Conservation (phyloP, 345 rosid species). For the Hibiscus syriacus region DNA sequence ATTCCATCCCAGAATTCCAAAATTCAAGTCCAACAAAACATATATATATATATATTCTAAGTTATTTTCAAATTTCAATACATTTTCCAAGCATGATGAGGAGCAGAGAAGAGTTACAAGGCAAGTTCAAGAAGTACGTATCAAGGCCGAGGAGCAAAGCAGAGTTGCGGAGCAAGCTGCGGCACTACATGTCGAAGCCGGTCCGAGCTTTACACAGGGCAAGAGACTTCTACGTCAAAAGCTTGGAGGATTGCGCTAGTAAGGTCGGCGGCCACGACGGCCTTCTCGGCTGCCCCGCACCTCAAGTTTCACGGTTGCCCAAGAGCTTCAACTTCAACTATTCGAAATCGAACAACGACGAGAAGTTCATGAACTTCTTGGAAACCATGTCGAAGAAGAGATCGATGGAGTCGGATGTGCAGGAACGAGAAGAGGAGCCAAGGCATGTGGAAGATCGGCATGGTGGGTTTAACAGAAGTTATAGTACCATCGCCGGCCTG, state of each 20-base stretch:
- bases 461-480: not conserved
- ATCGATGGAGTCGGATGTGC: not conserved
- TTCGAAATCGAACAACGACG: not conserved
- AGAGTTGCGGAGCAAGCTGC: conserved; percentile 8
- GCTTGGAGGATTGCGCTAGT: conserved; percentile 14
- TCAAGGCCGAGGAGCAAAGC: conserved; percentile 3
- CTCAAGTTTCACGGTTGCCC: not conserved
- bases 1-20: not conserved
- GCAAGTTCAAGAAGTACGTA: not conserved
- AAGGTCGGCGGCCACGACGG: conserved; percentile 2
- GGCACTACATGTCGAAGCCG: conserved; percentile 10
- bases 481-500: not conserved
- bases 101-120: conserved; percentile 1
- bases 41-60: not conserved
- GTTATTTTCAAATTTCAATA: not conserved
- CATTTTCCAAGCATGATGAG: not conserved
- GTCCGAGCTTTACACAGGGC: conserved; percentile 13
- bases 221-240: conserved; percentile 17
- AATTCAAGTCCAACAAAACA: not conserved
- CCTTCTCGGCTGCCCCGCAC: not conserved
- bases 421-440: not conserved
- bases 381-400: conserved; percentile 4
- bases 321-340: conserved; percentile 7
- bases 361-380: not conserved
- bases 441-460: not conserved